Evolutionary conservation across 169 alveolate species (phyloP).

Genomic region (Plasmodium gaboni): DNA sequence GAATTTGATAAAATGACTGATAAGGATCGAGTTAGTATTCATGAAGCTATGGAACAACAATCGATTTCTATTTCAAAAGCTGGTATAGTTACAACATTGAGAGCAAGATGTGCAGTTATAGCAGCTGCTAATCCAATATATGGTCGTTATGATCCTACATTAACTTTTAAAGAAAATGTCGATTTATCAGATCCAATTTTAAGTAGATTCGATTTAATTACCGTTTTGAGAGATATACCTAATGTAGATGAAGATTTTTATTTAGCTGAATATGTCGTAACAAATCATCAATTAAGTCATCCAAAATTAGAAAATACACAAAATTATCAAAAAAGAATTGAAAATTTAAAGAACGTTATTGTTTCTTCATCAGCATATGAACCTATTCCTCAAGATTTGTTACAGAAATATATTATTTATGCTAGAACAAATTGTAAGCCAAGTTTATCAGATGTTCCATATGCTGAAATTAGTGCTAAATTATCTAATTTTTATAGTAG

Average conservation of each 20-base stretch:
- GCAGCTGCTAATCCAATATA: constrained; percentile 99
- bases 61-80: constrained; percentile 99
- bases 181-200: constrained; percentile 99
- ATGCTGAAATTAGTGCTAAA: constrained; percentile 85
- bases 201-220: constrained; percentile 98
- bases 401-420: constrained; percentile 96
- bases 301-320: constrained; percentile 90
- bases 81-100: constrained; percentile 97
- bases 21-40: constrained; percentile 99
- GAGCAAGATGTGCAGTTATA: constrained; percentile 99
- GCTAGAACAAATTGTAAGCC: constrained; percentile 95
- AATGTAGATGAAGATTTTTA: constrained; percentile 94
- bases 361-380: constrained; percentile 87
- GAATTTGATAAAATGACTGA: constrained; percentile 99
- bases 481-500: constrained; percentile 93
- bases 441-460: constrained; percentile 81
- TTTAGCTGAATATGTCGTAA: constrained; percentile 97
- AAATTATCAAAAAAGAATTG: constrained; percentile 84
- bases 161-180: constrained; percentile 98
- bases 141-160: constrained; percentile 97
- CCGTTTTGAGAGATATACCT: constrained; percentile 98
- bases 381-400: constrained; percentile 93
- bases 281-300: constrained; percentile 96
- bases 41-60: constrained; percentile 99
- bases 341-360: constrained; percentile 80